Evolutionary conservation across 1,284 basidiomycete genomes (phyloP).

Genomic region (Bjerkandera adusta): DNA sequence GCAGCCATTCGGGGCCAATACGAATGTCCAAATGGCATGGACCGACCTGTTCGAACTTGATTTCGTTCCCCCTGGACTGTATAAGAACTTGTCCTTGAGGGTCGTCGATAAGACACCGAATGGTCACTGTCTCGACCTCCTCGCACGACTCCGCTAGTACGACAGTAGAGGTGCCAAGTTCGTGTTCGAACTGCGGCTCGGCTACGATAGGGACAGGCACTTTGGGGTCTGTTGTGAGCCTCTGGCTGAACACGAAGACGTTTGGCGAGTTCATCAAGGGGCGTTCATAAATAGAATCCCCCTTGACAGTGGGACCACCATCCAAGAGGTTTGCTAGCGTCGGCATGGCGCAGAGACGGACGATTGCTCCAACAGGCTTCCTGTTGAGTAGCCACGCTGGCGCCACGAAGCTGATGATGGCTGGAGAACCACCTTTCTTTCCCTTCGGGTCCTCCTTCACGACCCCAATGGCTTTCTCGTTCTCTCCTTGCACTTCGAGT

Average conservation of each 20-base stretch:
- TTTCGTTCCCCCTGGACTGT: constrained; percentile 19
- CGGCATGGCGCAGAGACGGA: neutral
- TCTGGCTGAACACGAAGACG: neutral
- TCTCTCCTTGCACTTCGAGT: neutral
- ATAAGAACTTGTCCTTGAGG: constrained; percentile 18
- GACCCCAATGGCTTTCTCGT: neutral
- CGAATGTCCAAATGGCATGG: constrained; percentile 32
- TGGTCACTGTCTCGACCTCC: neutral
- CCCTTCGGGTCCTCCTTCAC: neutral
- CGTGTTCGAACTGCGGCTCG: no score
- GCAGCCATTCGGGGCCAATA: constrained; percentile 22
- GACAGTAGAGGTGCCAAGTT: neutral
- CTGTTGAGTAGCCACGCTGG: neutral
- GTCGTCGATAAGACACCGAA: neutral
- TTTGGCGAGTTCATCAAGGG: no score
- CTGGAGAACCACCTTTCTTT: neutral
- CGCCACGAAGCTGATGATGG: neutral
- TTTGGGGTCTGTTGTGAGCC: neutral
- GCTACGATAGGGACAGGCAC: neutral
- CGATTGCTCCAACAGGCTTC: neutral
- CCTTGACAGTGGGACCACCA: no score
- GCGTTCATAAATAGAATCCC: no score
- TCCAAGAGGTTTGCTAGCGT: no score
- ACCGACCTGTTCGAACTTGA: constrained; percentile 28
- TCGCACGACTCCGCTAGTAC: no score